phyloP scores from a whole-genome alignment of 2,329 filamentous ascomycete species.

The Beauveria rudraprayagi region DNA sequence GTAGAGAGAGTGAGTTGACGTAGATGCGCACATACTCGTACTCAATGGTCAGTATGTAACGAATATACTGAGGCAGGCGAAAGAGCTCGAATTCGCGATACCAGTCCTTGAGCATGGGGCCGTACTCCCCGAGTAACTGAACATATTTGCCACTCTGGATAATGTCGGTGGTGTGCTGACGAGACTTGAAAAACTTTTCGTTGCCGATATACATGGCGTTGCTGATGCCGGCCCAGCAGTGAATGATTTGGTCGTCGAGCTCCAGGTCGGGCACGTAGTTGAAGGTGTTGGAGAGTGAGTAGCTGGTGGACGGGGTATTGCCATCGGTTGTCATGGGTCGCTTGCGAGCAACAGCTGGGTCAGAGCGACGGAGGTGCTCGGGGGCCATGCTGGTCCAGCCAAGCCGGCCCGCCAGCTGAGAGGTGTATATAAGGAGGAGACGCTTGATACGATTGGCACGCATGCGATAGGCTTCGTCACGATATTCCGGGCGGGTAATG shows the following conservation, averaged over 20 bases:
- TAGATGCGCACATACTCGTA: constrained; percentile 94
- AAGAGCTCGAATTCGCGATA: constrained; percentile 75
- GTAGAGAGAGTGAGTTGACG: constrained; percentile 85
- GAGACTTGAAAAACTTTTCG: constrained; percentile 76
- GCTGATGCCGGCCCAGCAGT: constrained; percentile 92
- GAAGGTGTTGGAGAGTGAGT: constrained; percentile 49
- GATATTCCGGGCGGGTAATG: constrained; percentile 56
- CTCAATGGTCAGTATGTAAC: constrained; percentile 81
- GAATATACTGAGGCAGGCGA: constrained; percentile 55
- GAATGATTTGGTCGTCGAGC: constrained; percentile 61
- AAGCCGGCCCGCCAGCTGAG: constrained; percentile 85
- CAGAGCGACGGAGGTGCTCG: constrained; percentile 50
- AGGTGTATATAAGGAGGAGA: constrained; percentile 82
- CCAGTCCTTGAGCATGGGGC: constrained; percentile 72
- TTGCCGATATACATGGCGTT: constrained; percentile 89
- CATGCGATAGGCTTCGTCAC: constrained; percentile 69
- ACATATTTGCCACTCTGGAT: constrained; percentile 83
- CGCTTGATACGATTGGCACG: constrained; percentile 76
- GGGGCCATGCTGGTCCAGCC: constrained; percentile 94
- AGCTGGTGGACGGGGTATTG: constrained; percentile 53
- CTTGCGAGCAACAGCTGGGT: constrained; percentile 45
- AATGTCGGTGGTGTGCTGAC: constrained; percentile 79
- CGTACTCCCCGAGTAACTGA: constrained; percentile 70
- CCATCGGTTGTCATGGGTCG: constrained; percentile 45
- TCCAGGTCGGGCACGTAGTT: constrained; percentile 61